Percentiles rank a stretch among this genome's conserved stretches.
These are phyloP conservation scores for Pestalotiopsis sp. DNA, from an alignment of 2,329 filamentous ascomycete genomes.

Conservation along the genomic window DNA sequence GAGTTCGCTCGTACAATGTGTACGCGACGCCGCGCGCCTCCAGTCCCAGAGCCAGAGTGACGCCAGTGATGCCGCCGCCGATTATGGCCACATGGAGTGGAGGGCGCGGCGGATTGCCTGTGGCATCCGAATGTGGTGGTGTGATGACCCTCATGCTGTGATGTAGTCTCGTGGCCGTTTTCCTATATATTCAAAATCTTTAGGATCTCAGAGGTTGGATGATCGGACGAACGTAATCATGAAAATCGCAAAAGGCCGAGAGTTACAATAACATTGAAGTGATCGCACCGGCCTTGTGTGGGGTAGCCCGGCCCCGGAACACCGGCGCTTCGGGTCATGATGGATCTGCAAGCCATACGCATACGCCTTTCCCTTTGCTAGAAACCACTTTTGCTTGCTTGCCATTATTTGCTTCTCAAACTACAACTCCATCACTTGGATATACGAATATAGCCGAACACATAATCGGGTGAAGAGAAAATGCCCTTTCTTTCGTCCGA, in stretches of 20 bases:
- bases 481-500: neutral
- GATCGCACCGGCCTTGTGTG: constrained; percentile 6
- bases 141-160: constrained; percentile 11
- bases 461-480: neutral
- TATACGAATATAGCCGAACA: neutral
- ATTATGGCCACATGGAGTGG: constrained; percentile 45
- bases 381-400: neutral
- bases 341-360: neutral
- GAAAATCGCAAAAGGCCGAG: neutral
- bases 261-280: neutral
- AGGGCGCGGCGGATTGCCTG: neutral
- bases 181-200: neutral
- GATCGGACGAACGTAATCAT: neutral
- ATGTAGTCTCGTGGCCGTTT: neutral
- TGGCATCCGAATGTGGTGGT: neutral
- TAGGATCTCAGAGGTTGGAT: neutral
- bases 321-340: neutral
- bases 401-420: neutral
- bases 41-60: constrained; percentile 50
- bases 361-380: neutral
- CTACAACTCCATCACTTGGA: neutral
- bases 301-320: constrained; percentile 11
- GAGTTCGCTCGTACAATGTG: constrained; percentile 49
- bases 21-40: constrained; percentile 43
- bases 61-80: constrained; percentile 54